Evolutionary conservation across 2,329 filamentous ascomycete genomes (phyloP), one percentile per base, ranked within the genome.

Genomic region (Arthrobotrys sphaeroides): DNA sequence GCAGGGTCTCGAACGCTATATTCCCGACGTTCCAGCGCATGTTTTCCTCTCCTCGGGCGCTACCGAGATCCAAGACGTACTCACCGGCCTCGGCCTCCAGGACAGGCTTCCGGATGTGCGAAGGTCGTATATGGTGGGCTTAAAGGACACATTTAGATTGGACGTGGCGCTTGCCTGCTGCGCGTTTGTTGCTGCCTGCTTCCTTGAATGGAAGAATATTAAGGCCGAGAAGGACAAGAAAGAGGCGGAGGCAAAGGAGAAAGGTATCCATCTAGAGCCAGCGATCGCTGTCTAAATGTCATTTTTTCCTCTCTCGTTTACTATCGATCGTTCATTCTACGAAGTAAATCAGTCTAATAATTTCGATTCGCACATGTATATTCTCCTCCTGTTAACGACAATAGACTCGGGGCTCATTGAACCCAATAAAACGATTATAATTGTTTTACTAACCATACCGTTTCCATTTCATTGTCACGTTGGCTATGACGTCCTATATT

Each of bases 21-120:
- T 84, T 10, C 83, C 85, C 0, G 81, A 82, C 7, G 79, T 88
- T 6, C 82, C 86, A 38, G 82, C 85, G 0, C 78, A 80, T 3
- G 79, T 84, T 60, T 86, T 88, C 77, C 84, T 87, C 79, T 84
- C 86, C 79, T 85, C 83, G 55, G 87, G 87, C 55, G 87, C 86
- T 5, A 85, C 84, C 2, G 83, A 87, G 0, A 82, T 88, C n/a
- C 22, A 55, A 5, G 53, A 24, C 10, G 28, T 74, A 6, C 70
- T 74, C 36, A 36, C 45, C 1, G 79, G 77, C 16, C 66, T 80
- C 6, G 81, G 87, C 80, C 79, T 82, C 12, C 83, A 83, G 45
- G 79, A 83, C 16, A 83, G 84, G 28, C 4, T 80, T 84, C 1
- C 81, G 83, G 9, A 79, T 80, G 86, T 87, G 22, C 81, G 87